Conservation (phyloP, 1,139 yeast species). For the Geotrichum macrosporum region DNA sequence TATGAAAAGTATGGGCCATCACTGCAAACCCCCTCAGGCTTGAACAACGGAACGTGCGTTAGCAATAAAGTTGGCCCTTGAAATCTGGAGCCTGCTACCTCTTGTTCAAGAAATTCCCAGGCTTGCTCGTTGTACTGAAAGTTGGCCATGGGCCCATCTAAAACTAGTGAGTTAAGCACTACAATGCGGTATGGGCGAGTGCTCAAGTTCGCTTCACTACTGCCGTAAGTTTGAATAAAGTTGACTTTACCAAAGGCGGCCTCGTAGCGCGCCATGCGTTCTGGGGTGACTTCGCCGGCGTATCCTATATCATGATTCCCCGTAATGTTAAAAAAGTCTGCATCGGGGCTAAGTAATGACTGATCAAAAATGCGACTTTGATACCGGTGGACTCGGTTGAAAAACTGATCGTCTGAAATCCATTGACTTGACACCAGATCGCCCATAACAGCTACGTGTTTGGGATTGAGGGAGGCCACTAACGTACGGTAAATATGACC, state of each 20-base stretch:
- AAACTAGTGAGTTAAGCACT: conserved; percentile 71
- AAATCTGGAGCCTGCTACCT: conserved; percentile 50
- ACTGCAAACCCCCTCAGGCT: conserved; percentile 70
- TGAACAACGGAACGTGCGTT: conserved; percentile 87
- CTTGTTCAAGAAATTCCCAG: conserved; percentile 62
- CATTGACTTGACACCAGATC: conserved; percentile 94
- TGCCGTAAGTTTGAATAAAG: conserved; percentile 55
- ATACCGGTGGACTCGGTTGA: conserved; percentile 68
- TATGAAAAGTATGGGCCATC: conserved; percentile 79
- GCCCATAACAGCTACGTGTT: conserved; percentile 85
- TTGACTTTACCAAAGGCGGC: conserved; percentile 77
- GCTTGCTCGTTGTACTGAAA: conserved; percentile 62
- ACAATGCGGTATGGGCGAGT: conserved; percentile 70
- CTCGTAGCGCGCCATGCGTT: conserved; percentile 76
- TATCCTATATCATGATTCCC: conserved; percentile 98
- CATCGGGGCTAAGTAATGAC: conserved; percentile 32
- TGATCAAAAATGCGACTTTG: conserved; percentile 40
- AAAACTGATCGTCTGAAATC: conserved; percentile 84
- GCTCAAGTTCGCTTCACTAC: too few relatives aligned
- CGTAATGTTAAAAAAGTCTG: conserved; percentile 71
- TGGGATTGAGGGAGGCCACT: conserved; percentile 60
- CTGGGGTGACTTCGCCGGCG: conserved; percentile 90
- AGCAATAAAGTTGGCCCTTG: conserved; percentile 75
- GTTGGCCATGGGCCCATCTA: conserved; percentile 89
- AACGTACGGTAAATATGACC: conserved; percentile 75